These are phyloP conservation scores for Mucor circinelloides DNA, from an alignment of 371 early-diverging fungal genomes.

Conservation along the genomic window DNA sequence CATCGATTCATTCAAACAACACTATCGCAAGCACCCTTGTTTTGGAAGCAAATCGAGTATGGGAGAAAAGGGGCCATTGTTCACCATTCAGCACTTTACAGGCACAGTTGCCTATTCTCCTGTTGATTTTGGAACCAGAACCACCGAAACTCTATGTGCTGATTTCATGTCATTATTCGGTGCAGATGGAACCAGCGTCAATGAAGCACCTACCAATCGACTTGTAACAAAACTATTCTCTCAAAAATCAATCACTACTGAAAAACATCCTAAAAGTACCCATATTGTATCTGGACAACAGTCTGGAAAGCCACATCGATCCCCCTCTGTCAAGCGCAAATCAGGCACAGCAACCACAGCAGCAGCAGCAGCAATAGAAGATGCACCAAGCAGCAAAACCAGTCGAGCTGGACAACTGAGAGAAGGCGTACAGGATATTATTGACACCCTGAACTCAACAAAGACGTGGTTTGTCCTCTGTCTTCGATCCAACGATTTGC, in stretches of 20 bases:
- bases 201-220: constrained; percentile 19
- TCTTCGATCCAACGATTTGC: constrained; percentile 73
- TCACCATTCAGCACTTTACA: constrained; percentile 80
- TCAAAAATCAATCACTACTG: constrained; percentile 42
- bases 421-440: constrained; percentile 57
- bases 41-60: constrained; percentile 3
- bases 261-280: constrained; percentile 47
- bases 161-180: constrained; percentile 79
- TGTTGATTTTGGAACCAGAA: constrained; percentile 65
- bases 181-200: not conserved
- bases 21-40: constrained; percentile 12
- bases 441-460: constrained; percentile 74
- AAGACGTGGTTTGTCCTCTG: constrained; percentile 86
- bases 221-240: constrained; percentile 26
- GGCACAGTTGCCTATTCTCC: constrained; percentile 73
- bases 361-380: not conserved
- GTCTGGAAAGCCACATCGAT: constrained; percentile 52
- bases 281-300: constrained; percentile 57
- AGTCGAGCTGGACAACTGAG: constrained; percentile 46
- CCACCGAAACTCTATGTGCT: constrained; percentile 66
- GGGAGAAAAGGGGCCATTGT: constrained; percentile 25
- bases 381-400: not conserved
- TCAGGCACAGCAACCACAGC: not conserved
- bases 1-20: constrained; percentile 18
- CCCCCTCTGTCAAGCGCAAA: constrained; percentile 8